phyloP scores from a whole-genome alignment of 345 rosid species.

The Dipteronia sinensis region DNA sequence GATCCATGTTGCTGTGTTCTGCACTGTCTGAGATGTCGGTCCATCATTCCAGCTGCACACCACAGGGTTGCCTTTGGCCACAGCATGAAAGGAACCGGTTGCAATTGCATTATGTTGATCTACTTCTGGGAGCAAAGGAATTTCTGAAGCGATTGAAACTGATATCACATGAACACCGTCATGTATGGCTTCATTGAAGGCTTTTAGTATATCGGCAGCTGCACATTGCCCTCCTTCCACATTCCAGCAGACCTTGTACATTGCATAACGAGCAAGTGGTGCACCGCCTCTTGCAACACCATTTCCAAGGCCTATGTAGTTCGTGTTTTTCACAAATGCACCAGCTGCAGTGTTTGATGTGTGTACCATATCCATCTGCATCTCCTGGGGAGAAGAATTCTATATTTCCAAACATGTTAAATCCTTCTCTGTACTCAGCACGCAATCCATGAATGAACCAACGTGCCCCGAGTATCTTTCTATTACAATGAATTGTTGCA shows the following conservation, averaged over 20 bases:
- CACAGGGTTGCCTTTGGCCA: constrained; percentile 38
- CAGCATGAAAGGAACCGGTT: constrained; percentile 53
- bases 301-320: constrained; percentile 40
- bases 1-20: constrained; percentile 53
- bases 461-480: no score
- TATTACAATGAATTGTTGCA: no score
- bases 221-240: constrained; percentile 18
- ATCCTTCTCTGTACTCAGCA: no score
- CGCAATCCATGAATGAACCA: no score
- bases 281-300: constrained; percentile 46
- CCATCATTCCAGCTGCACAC: constrained; percentile 40
- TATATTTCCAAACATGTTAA: no score
- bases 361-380: no score
- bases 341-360: no score
- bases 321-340: not conserved
- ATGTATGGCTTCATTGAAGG: constrained; percentile 55
- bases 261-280: constrained; percentile 51
- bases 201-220: constrained; percentile 48
- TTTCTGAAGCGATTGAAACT: constrained; percentile 39
- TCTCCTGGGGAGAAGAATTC: no score
- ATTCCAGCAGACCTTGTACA: constrained; percentile 61
- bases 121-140: constrained; percentile 37
- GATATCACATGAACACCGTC: no score
- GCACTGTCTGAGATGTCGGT: constrained; percentile 40
- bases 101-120: constrained; percentile 37